Evolutionary conservation across 495 filamentous ascomycete genomes (phyloP).

Genomic region (Rostrohypoxylon terebratum): DNA sequence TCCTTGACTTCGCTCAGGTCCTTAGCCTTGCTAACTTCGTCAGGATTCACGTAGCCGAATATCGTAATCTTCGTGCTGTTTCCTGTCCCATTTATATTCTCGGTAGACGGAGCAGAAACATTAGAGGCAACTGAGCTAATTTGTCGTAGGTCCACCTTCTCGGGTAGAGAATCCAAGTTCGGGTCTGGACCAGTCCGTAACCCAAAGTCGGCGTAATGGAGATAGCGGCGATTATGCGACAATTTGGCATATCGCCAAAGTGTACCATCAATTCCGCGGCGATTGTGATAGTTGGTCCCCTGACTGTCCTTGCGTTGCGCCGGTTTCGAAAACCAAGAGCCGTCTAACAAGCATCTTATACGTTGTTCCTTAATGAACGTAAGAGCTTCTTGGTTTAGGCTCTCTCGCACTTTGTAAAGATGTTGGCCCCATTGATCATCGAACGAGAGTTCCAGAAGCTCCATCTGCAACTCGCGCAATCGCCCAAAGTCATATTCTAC

Average conservation of each 20-base stretch:
- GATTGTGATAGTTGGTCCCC: slow-evolving; percentile 51
- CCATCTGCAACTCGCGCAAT: slow-evolving; percentile 92
- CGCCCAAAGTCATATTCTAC: slow-evolving; percentile 81
- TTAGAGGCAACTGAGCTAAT: slow-evolving; percentile 96
- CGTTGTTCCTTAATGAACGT: slow-evolving; percentile 98
- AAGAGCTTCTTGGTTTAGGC: slow-evolving; percentile 89
- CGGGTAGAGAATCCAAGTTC: slow-evolving; percentile 75
- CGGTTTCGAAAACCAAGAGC: slow-evolving; percentile 86
- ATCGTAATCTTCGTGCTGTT: slow-evolving; percentile 91
- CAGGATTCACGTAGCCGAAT: slow-evolving; percentile 71
- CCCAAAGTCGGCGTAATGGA: slow-evolving; percentile 93
- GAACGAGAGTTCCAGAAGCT: slow-evolving; percentile 87
- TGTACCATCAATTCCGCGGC: slow-evolving; percentile 54
- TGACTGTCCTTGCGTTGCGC: slow-evolving; percentile 55
- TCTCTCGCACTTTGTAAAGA: slow-evolving; percentile 88
- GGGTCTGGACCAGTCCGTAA: slow-evolving; percentile 72
- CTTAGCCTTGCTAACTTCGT: slow-evolving; percentile 45
- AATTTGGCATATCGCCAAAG: slow-evolving; percentile 87
- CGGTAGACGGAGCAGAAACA: slow-evolving; percentile 71
- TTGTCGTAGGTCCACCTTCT: slow-evolving; percentile 89
- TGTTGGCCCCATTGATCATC: slow-evolving; percentile 96
- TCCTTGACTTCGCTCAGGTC: slow-evolving; percentile 59
- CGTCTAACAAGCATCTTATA: slow-evolving; percentile 88
- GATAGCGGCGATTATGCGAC: slow-evolving; percentile 88
- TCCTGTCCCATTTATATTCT: slow-evolving; percentile 58